These are phyloP conservation scores for Penicillium decumbens DNA, from an alignment of 2,329 filamentous ascomycete genomes.

Conservation along the genomic window DNA sequence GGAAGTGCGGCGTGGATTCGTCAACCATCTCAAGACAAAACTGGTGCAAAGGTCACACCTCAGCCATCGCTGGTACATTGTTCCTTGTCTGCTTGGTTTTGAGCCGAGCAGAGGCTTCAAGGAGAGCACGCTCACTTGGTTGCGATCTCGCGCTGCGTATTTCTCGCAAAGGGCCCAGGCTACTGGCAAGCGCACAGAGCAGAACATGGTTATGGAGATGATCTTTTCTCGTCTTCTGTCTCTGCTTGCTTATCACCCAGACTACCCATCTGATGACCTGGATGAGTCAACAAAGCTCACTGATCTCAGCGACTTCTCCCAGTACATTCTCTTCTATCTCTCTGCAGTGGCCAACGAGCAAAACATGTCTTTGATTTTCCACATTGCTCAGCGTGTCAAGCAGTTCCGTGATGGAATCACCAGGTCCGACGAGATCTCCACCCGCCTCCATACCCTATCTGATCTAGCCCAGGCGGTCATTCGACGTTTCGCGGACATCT, in stretches of 20 bases:
- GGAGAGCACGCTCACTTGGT: slow-evolving; percentile 76
- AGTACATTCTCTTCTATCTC: slow-evolving; percentile 87
- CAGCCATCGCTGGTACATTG: slow-evolving; percentile 79
- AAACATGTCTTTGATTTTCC: slow-evolving; percentile 83
- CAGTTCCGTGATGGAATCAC: slow-evolving; percentile 76
- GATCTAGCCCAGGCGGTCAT: slow-evolving; percentile 81
- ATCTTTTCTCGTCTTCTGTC: slow-evolving; percentile 79
- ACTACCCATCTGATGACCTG: slow-evolving; percentile 55
- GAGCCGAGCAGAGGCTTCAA: slow-evolving; percentile 74
- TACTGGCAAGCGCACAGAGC: slow-evolving; percentile 37
- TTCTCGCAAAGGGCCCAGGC: slow-evolving; percentile 50
- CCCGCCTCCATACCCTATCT: slow-evolving; percentile 71
- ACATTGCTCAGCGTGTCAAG: slow-evolving; percentile 89
- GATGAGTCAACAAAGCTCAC: slow-evolving; percentile 48
- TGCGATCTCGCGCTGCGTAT: slow-evolving; percentile 70
- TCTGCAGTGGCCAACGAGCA: slow-evolving; percentile 75
- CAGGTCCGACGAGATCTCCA: slow-evolving; percentile 44
- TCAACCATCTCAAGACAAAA: slow-evolving; percentile 77
- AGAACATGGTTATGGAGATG: slow-evolving; percentile 69
- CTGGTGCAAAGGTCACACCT: slow-evolving; percentile 58
- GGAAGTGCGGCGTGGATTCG: slow-evolving; percentile 72
- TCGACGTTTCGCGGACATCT: slow-evolving; percentile 78
- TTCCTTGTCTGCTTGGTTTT: slow-evolving; percentile 86
- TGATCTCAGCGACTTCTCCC: slow-evolving; percentile 70
- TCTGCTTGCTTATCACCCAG: slow-evolving; percentile 86